Base-by-base conservation (phyloP, 2,329 filamentous ascomycete genomes). In the Aspergillus sergii region DNA sequence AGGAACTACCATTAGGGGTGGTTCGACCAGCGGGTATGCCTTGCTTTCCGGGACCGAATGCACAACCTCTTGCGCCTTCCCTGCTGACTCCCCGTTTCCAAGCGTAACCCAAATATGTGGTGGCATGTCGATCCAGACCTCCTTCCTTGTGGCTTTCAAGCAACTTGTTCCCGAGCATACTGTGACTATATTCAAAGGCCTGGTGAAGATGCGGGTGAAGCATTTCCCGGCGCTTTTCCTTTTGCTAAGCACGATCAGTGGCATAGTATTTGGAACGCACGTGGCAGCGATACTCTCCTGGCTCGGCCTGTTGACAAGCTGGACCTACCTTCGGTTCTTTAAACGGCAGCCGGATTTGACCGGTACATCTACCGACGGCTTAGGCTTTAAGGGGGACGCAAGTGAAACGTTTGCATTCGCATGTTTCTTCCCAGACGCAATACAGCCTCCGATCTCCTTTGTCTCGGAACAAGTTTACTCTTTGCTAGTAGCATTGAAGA, bases 121-220 rank as follows among this genome's bases (percentile, higher is more conserved):
- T 70, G 94, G 93, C 60, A 90, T 97, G 67, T 89, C 94, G 19
- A 84, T 97, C 62, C 94, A 97, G 78, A 93, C 95, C 54, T 90
- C 91, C 65, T 98, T 98, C 82, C 91, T 99, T 65, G 92, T 98
- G 72, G 92, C 94, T 60, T 97, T 98, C 81, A 98, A 96, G 81
- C 95, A 99, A 80, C 91, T 99, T 57, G 91, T 98, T 41, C 95
- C 95, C 26, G 94, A 97, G 66, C 95, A 99, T 79, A 99, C 95
- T 12, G 94, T 98, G 59, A 95, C 94, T 5, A 87, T 99, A 63
- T 94, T 97, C 82, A 91, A 91, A 68, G 93, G 93, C 67, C 82
- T 97, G 65, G 77, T 98, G 63, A 96, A 95, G 64, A 88, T 98
- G 77, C 91, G 94, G 69, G 93, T 99, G 60, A 89, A 90, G 76